phyloP scores from a whole-genome alignment of 2,329 filamentous ascomycete genomes.

The Nemania sp. region DNA sequence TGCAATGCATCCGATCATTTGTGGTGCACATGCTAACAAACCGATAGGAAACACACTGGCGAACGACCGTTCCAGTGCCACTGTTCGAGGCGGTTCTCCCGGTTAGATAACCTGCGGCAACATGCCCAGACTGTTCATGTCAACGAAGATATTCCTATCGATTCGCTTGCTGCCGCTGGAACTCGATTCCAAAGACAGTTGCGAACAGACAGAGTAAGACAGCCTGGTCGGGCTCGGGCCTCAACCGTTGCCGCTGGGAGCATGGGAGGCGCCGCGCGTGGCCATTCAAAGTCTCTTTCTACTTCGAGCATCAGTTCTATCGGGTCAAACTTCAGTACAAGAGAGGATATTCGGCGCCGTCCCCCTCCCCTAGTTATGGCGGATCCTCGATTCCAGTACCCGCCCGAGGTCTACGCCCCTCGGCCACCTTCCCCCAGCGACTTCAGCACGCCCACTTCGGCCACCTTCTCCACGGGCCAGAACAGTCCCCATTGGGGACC shows the following conservation, averaged over 20 bases:
- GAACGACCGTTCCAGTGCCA: slow-evolving; percentile 97
- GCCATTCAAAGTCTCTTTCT: slow-evolving; percentile 84
- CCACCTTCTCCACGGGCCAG: slow-evolving; percentile 76
- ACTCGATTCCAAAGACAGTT: slow-evolving; percentile 93
- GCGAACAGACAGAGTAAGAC: slow-evolving; percentile 80
- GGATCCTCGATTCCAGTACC: slow-evolving; percentile 68
- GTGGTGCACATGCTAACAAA: slow-evolving; percentile 28
- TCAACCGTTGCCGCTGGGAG: slow-evolving; percentile 78
- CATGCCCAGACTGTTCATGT: slow-evolving; percentile 98
- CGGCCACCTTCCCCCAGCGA: slow-evolving; percentile 71
- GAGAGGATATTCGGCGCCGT: slow-evolving; percentile 69
- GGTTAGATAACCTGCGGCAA: slow-evolving; percentile 91
- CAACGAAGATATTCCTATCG: slow-evolving; percentile 93
- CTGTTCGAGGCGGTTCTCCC: slow-evolving; percentile 89
- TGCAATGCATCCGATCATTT: slow-evolving; percentile 3
- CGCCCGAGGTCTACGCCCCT: slow-evolving; percentile 67
- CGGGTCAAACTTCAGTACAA: slow-evolving; percentile 66
- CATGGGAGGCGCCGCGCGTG: slow-evolving; percentile 70
- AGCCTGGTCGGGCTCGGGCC: slow-evolving; percentile 73
- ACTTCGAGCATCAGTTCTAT: slow-evolving; percentile 82
- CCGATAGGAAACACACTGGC: slow-evolving; percentile 86
- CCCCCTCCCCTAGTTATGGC: slow-evolving; percentile 85
- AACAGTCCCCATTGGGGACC: slow-evolving; percentile 77
- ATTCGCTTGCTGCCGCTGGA: slow-evolving; percentile 90
- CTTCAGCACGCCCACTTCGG: slow-evolving; percentile 81